Base-by-base conservation (phyloP, 352 stramenopile genomes). In the Pythium volutum region DNA sequence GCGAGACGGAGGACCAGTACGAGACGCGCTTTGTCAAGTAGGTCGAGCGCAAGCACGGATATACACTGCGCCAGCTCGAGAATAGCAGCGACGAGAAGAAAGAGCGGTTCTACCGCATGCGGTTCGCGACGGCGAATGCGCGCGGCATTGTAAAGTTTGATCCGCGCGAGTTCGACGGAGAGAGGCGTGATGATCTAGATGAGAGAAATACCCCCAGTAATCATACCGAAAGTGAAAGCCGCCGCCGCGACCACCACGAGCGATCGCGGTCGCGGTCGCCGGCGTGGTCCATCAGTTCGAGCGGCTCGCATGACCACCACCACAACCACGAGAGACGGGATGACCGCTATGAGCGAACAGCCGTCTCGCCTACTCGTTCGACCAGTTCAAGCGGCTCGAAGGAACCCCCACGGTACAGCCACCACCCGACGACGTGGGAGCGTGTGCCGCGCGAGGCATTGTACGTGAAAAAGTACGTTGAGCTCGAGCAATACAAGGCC, bases 1-100 rank as follows among this genome's bases (percentile, higher is more conserved):
- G 54, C 36, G 62, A 68, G 49, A 51, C 27, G 3, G 15, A 36
- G 12, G 29, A 25, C 8, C 54, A 63, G 49, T 68, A 68, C 51
- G 64, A 72, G 42, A 7, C 26, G 18, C 49, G 57, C 7, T 70
- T 75, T 26, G 10, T 54, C 9, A 52, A 23, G 9, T 75, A 58
- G 59, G 18, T 75, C 2, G 16, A 60, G 42, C 12, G 38, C 0
- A 29, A 9, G 2, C 36, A 59, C 1, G 38, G 38, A 2, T n/a
- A 47, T 23, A 8, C 48, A 9, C 20, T 67, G 3, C 2, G 18
- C 9, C 47, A 70, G 0, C 9, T 70, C 16, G 10, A 27, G 12
- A 27, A 18, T 1, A 20, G 62, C 14, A 25, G 12, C 20, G 43
- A 64, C 23, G 31, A 45, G 11, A 58, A 52, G 20, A 7, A 41